Evolutionary conservation across 1,284 basidiomycete genomes (phyloP).

Genomic region (Cryptococcus hybrid): DNA sequence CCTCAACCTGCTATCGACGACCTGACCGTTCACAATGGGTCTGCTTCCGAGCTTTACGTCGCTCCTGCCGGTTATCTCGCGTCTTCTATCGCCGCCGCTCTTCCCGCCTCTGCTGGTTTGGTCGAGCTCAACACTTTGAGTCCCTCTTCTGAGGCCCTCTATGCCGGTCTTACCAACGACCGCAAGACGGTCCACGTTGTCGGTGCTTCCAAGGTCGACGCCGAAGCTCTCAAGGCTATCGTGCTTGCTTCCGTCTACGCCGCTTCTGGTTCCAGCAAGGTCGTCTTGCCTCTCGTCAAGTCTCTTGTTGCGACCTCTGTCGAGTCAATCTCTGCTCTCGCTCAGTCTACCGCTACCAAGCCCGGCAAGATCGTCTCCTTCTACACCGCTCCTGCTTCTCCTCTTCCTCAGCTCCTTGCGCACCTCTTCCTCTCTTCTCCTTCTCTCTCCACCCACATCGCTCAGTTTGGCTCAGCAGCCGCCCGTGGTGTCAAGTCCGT

Average conservation of each 20-base stretch:
- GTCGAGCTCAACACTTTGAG: constrained; percentile 41
- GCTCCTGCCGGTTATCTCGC: constrained; percentile 37
- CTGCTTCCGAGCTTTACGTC: constrained; percentile 31
- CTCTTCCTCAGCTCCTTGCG: constrained; percentile 46
- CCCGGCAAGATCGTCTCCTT: constrained; percentile 50
- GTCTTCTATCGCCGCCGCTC: constrained; percentile 15
- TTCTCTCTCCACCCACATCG: constrained; percentile 39
- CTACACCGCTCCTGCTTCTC: constrained; percentile 46
- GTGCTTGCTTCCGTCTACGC: constrained; percentile 44
- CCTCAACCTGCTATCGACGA: constrained; percentile 22
- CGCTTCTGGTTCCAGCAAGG: constrained; percentile 39
- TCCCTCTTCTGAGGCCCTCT: constrained; percentile 33
- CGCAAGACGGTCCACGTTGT: constrained; percentile 39
- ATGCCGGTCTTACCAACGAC: constrained; percentile 27
- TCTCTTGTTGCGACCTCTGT: constrained; percentile 28
- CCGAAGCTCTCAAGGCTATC: constrained; percentile 42
- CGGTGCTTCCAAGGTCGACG: constrained; percentile 36
- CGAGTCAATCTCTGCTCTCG: constrained; percentile 8
- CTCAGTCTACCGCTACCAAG: constrained; percentile 19
- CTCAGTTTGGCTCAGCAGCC: constrained; percentile 44
- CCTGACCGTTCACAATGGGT: constrained; percentile 25
- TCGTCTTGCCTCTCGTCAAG: constrained; percentile 43
- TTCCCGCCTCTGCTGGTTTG: constrained; percentile 23
- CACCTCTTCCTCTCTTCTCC: constrained; percentile 51
- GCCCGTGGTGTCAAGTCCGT: constrained; percentile 48